Base-by-base conservation (phyloP, 768 basidiomycete genomes). In the Leucocoprinus birnbaumii region DNA sequence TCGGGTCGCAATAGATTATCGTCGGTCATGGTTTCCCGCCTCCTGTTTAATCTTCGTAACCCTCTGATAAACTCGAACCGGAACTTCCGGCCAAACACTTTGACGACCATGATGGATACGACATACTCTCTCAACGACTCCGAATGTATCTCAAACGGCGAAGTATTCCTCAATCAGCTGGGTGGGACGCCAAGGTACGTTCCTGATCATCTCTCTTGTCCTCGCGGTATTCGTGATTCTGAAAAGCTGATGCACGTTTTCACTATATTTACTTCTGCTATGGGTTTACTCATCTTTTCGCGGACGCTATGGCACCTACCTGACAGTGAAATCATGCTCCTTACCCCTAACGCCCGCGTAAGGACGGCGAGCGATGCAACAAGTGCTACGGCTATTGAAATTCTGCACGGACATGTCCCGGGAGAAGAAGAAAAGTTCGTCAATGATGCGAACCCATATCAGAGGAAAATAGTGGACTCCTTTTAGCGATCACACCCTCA, bases 11-110 rank as follows among this genome's bases (percentile, higher is more conserved):
- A 26, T 42, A 71, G 67, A 44, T 58, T 68, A 21, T 68, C 69
- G 44, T 69, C 68, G 3, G 63, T 61, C 16, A 65, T 68, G 66
- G 62, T 67, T 44, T 67, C 68, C 9, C 62, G 69, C n/a, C 65
- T 69, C 42, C 65, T 68, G 59, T 60, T 71, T 4, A 69, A 71
- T 56, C 57, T 71, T 5, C 67, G 69, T 14, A 62, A 71, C 48
- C 69, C 67, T 48, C 57, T 58, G 41, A 34, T 69, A 35, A 18
- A 42, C 8, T 46, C 47, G 37, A 49, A 58, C 42, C 26, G 42
- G 18, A 21, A 34, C 27, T 53, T 44, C 14, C 19, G 21, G n/a
- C 41, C 42, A 37, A 25, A 14, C 13, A 53, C 43, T 14, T 31
- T 53, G 18, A 53, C 51, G 31, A 45, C 51, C 2, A 1, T 53